A percentile compares a stretch with the other conserved stretches of the same genome.
These are phyloP conservation scores for Lanmaoa rubissima DNA, from an alignment of 768 basidiomycete species.

Conservation along the genomic window DNA sequence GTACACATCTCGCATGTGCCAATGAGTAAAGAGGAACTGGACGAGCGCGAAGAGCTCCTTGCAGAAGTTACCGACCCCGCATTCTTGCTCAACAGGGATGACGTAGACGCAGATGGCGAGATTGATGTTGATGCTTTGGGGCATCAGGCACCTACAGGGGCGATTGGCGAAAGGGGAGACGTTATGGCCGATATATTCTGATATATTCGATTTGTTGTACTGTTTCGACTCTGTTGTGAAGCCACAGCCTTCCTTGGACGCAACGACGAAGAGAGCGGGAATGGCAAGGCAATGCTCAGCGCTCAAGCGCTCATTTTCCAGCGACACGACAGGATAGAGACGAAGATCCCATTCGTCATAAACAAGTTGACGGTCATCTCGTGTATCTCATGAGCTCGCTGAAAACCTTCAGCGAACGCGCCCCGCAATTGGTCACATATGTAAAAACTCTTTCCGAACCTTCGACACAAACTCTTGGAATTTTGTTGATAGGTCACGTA, in stretches of 20 bases:
- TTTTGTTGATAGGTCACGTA: not conserved
- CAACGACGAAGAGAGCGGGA: not conserved
- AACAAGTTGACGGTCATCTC: not conserved
- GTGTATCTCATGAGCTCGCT: not conserved
- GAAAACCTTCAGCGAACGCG: not conserved
- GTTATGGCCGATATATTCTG: conserved; percentile 36
- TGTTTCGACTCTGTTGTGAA: not conserved
- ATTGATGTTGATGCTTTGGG: conserved; percentile 54
- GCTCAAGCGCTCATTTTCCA: not conserved
- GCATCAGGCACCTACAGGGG: conserved; percentile 46
- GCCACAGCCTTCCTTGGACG: not conserved
- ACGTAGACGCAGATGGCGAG: conserved; percentile 63
- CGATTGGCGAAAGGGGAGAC: conserved; percentile 45
- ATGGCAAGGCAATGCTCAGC: not conserved
- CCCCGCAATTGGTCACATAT: not conserved
- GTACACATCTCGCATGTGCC: conserved; percentile 69
- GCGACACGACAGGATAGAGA: not conserved
- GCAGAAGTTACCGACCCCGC: conserved; percentile 74
- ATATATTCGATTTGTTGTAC: conserved; percentile 3
- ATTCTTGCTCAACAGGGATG: conserved; percentile 47
- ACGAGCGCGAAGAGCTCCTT: conserved; percentile 74
- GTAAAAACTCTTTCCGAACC: not conserved
- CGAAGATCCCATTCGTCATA: not conserved
- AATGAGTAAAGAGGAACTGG: conserved; percentile 72
- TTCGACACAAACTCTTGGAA: not conserved